phyloP scores from a whole-genome alignment of 306 rosid species.

The Ochetophila trinervis region DNA sequence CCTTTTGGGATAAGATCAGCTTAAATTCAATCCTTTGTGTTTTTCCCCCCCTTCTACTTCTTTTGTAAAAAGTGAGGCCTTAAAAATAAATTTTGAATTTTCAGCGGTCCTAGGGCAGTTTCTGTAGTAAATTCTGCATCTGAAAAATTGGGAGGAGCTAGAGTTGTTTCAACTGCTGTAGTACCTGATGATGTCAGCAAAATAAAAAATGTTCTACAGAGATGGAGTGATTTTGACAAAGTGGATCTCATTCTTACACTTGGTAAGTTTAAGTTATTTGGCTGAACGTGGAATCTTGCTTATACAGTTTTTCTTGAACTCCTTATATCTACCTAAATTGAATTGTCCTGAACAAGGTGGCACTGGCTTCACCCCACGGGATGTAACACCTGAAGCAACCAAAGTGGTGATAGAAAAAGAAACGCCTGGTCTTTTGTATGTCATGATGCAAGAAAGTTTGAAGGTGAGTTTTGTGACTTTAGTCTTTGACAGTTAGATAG shows the following conservation, averaged over 20 bases:
- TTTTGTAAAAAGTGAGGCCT: constrained; percentile 4
- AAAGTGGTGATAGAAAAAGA: constrained; percentile 79
- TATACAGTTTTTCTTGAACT: neutral
- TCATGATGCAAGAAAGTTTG: constrained; percentile 91
- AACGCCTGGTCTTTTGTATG: constrained; percentile 82
- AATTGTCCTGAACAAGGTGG: constrained; percentile 59
- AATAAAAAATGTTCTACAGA: constrained; percentile 60
- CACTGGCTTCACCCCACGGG: constrained; percentile 77
- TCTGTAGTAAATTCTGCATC: constrained; percentile 77
- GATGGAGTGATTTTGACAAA: constrained; percentile 74
- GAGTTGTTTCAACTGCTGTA: constrained; percentile 62
- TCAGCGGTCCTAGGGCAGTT: constrained; percentile 92
- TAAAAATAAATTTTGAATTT: constrained; percentile 15
- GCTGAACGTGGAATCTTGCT: neutral
- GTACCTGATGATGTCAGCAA: constrained; percentile 71
- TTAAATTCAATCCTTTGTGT: no score
- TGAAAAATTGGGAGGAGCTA: constrained; percentile 81
- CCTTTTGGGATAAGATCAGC: neutral
- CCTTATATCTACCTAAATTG: constrained; percentile 13
- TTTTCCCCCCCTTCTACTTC: neutral
- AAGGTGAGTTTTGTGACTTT: constrained; percentile 46
- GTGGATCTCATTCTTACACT: constrained; percentile 91
- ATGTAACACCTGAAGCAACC: constrained; percentile 96
- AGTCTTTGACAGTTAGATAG: neutral
- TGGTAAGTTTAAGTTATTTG: constrained; percentile 42